Percentiles rank a stretch among this genome's conserved stretches.
These are phyloP conservation scores for Colletotrichum plurivorum DNA, from an alignment of 2,329 filamentous ascomycete species.

Conservation along the genomic window DNA sequence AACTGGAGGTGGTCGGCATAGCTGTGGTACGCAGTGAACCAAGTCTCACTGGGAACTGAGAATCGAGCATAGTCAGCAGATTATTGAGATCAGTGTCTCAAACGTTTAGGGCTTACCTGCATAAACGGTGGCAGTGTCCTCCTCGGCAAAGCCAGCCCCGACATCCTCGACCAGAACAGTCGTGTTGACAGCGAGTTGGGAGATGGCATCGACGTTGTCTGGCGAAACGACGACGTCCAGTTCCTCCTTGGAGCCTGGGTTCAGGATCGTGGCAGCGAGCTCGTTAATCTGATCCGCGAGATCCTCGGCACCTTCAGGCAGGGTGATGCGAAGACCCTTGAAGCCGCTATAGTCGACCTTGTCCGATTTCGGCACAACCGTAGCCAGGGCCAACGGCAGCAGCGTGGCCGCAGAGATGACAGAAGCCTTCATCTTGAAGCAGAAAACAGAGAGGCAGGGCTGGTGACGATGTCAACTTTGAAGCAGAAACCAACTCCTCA, in stretches of 20 bases:
- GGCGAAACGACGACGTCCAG: constrained; percentile 52
- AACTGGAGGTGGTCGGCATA: constrained; percentile 66
- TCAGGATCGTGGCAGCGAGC: constrained; percentile 22
- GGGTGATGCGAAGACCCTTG: constrained; percentile 35
- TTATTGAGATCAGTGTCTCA: background rate
- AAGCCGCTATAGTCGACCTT: constrained; percentile 39
- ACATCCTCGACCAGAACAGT: constrained; percentile 49
- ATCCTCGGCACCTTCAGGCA: constrained; percentile 20
- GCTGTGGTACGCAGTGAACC: constrained; percentile 68
- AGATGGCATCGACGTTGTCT: constrained; percentile 47
- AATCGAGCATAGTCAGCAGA: constrained; percentile 10
- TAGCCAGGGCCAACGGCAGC: constrained; percentile 1
- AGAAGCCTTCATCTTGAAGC: constrained; percentile 30
- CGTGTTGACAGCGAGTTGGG: constrained; percentile 48
- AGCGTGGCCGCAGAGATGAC: constrained; percentile 17
- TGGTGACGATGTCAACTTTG: background rate
- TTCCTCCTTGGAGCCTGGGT: constrained; percentile 10
- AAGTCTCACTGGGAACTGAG: constrained; percentile 49
- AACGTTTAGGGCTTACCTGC: constrained; percentile 21
- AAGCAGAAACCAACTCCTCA: background rate
- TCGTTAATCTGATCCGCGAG: constrained; percentile 33
- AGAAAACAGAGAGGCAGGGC: no score
- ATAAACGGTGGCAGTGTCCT: constrained; percentile 42
- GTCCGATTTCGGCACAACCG: constrained; percentile 16
- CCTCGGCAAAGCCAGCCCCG: constrained; percentile 47